These are phyloP conservation scores for Sideroxylon spinosum DNA, from an alignment of 179 eudicot genomes.

Conservation along the genomic window DNA sequence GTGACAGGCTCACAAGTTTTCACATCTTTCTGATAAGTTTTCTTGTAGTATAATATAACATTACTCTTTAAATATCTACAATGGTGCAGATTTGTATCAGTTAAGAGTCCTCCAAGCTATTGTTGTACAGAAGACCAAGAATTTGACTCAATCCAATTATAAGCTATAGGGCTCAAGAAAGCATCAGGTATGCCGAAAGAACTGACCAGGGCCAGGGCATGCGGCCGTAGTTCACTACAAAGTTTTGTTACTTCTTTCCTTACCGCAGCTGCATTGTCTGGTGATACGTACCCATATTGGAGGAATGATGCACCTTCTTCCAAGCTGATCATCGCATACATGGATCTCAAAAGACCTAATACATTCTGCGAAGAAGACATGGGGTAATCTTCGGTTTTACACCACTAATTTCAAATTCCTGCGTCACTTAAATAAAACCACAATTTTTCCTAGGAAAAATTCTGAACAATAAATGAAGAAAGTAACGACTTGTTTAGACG, in stretches of 20 bases:
- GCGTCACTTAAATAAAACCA: not conserved
- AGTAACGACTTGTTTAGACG: not conserved
- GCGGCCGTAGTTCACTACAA: slow-evolving; percentile 82
- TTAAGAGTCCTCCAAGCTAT: not conserved
- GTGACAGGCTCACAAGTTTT: too few relatives aligned
- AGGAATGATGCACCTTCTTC: slow-evolving; percentile 92
- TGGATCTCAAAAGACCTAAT: slow-evolving; percentile 57
- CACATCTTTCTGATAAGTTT: too few relatives aligned
- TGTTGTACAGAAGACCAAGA: slow-evolving; percentile 52
- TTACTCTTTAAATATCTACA: too few relatives aligned
- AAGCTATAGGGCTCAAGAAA: slow-evolving; percentile 80
- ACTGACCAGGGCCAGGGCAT: slow-evolving; percentile 68
- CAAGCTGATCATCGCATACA: slow-evolving; percentile 62
- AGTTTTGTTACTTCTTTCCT: slow-evolving; percentile 73
- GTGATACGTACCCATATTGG: slow-evolving; percentile 73
- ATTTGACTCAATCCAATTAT: slow-evolving; percentile 87
- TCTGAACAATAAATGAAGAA: not conserved
- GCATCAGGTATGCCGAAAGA: slow-evolving; percentile 96
- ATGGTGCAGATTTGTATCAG: too few relatives aligned
- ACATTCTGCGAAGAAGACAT: slow-evolving; percentile 46
- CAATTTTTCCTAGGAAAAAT: not conserved
- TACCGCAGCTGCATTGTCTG: slow-evolving; percentile 58
- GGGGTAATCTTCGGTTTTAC: not conserved
- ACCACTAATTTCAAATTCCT: not conserved
- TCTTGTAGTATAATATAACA: too few relatives aligned